Conservation (phyloP, 2,329 filamentous ascomycete species). For the Fusarium sp. region DNA sequence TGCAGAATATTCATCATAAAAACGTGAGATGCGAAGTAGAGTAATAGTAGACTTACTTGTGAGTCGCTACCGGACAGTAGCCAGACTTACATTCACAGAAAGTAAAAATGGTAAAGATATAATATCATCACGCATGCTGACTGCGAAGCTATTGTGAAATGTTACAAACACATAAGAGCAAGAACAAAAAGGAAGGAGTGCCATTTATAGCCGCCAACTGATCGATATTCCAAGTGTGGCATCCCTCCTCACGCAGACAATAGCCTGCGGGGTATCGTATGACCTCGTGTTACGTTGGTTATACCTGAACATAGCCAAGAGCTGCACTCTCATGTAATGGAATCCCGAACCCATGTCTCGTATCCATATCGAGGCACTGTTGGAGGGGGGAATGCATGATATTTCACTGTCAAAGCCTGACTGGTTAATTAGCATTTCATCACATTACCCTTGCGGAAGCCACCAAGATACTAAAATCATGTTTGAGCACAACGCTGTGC, state of each 20-base stretch:
- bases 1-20: constrained; percentile 49
- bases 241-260: constrained; percentile 23
- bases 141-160: not conserved
- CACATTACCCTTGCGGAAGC: constrained; percentile 6
- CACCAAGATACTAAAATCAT: not conserved
- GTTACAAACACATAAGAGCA: not conserved
- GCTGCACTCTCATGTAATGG: constrained; percentile 47
- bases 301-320: constrained; percentile 36
- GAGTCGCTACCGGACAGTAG: not conserved
- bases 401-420: not conserved
- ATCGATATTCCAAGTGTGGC: constrained; percentile 13
- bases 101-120: not conserved
- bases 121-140: not conserved
- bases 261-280: constrained; percentile 44
- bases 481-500: not conserved
- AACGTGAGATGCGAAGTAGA: not conserved
- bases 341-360: constrained; percentile 38
- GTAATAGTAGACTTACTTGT: constrained; percentile 24
- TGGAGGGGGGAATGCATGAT: constrained; percentile 27
- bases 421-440: not conserved
- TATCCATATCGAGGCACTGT: constrained; percentile 22
- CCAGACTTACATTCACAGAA: not conserved
- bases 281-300: constrained; percentile 33
- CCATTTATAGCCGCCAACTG: constrained; percentile 33
- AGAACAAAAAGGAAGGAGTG: constrained; percentile 3